Conservation (phyloP, 2,329 filamentous ascomycete species). For the Metarhizium rileyi region DNA sequence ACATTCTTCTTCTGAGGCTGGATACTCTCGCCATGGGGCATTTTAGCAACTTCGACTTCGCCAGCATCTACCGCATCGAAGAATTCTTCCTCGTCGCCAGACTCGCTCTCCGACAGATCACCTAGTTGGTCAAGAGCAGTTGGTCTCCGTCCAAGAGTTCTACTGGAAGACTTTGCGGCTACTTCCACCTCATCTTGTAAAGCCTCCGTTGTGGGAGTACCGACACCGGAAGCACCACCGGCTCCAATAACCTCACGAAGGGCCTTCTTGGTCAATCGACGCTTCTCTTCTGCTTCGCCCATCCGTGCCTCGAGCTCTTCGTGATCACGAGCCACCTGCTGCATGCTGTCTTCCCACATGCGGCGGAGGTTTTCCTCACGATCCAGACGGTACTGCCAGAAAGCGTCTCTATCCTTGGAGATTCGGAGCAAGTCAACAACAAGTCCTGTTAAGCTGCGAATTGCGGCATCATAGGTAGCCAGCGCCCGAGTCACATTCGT, state of each 20-base stretch:
- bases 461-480: slow-evolving; percentile 77
- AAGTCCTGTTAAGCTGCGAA: slow-evolving; percentile 75
- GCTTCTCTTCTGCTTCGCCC: slow-evolving; percentile 82
- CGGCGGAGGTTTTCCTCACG: slow-evolving; percentile 83
- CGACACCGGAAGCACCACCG: slow-evolving; percentile 25
- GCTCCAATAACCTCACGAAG: slow-evolving; percentile 73
- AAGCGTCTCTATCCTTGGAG: slow-evolving; percentile 84
- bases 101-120: slow-evolving; percentile 69
- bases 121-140: slow-evolving; percentile 61
- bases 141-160: slow-evolving; percentile 43
- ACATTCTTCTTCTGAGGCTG: slow-evolving; percentile 28
- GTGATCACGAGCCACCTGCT: slow-evolving; percentile 87
- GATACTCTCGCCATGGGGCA: slow-evolving; percentile 42
- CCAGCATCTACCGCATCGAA: slow-evolving; percentile 95
- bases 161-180: slow-evolving; percentile 28
- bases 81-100: slow-evolving; percentile 83
- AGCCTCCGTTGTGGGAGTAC: slow-evolving; percentile 18
- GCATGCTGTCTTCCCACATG: slow-evolving; percentile 99
- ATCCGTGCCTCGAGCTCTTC: slow-evolving; percentile 82
- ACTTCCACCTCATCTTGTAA: slow-evolving; percentile 23
- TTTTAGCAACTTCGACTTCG: slow-evolving; percentile 69
- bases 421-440: slow-evolving; percentile 85
- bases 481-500: slow-evolving; percentile 67
- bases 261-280: slow-evolving; percentile 79
- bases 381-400: slow-evolving; percentile 93